Evolutionary conservation across 768 basidiomycete species (phyloP).

Genomic region (Termitomyces sp.): DNA sequence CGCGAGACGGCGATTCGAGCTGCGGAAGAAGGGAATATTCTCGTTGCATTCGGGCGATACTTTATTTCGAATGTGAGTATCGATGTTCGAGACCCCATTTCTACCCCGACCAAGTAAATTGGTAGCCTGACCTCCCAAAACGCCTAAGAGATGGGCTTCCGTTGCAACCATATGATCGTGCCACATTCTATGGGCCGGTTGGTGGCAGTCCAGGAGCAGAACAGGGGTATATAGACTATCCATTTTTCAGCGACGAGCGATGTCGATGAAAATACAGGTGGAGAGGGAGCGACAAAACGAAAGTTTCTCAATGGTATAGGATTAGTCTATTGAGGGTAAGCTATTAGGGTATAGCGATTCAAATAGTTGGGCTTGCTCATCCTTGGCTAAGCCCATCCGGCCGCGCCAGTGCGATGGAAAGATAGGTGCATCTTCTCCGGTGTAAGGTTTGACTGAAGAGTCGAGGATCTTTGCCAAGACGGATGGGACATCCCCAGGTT

Average conservation of each 20-base stretch:
- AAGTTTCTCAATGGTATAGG: background rate
- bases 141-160: conserved; percentile 2
- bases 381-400: conserved; percentile 61
- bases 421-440: conserved; percentile 26
- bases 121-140: conserved; percentile 5
- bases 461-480: conserved; percentile 45
- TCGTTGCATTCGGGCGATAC: conserved; percentile 25
- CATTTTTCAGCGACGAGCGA: conserved; percentile 1
- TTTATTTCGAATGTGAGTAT: conserved; percentile 28
- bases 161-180: conserved; percentile 27
- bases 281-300: background rate
- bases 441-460: conserved; percentile 24
- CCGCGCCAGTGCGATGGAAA: conserved; percentile 63
- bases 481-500: conserved; percentile 50
- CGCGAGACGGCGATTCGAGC: conserved; percentile 32
- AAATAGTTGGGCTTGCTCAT: conserved; percentile 38
- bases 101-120: too few relatives aligned
- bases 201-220: conserved; percentile 18
- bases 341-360: conserved; percentile 26
- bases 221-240: conserved; percentile 28
- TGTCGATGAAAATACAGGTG: too few relatives aligned
- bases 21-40: conserved; percentile 27
- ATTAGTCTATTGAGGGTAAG: background rate
- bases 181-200: conserved; percentile 34
- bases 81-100: background rate